Evolutionary conservation across 2,329 filamentous ascomycete species (phyloP).

Genomic region (Colletotrichum camelliae): DNA sequence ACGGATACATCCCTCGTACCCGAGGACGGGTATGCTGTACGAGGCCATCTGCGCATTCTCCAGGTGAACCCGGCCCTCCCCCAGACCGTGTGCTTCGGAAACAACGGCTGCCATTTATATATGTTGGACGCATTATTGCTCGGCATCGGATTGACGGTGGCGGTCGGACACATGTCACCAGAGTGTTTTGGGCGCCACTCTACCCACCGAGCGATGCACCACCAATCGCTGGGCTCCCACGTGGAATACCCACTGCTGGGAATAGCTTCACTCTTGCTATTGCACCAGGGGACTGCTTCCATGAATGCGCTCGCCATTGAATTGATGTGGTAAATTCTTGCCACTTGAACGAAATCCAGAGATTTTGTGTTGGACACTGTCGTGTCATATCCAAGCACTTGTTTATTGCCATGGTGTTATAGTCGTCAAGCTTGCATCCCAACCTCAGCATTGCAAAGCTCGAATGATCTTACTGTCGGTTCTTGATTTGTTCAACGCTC

Average conservation of each 20-base stretch:
- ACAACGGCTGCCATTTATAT: too few relatives aligned
- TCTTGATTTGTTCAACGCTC: not conserved
- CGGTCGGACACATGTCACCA: not conserved
- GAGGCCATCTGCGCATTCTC: too few relatives aligned
- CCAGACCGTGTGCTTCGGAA: too few relatives aligned
- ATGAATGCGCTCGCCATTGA: not conserved
- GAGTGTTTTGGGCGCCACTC: not conserved
- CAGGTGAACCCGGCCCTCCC: too few relatives aligned
- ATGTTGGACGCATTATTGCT: not conserved
- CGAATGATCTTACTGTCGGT: not conserved
- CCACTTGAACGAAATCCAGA: rapidly evolving
- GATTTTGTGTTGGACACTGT: not conserved
- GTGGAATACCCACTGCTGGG: conserved; percentile 12
- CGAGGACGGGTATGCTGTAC: too few relatives aligned
- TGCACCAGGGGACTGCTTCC: not conserved
- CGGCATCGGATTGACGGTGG: not conserved
- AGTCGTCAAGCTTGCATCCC: not conserved
- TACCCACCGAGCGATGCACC: not conserved
- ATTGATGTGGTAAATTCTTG: rapidly evolving
- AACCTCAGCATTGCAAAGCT: not conserved
- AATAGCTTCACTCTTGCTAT: not conserved
- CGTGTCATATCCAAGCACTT: not conserved
- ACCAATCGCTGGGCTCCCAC: conserved; percentile 3
- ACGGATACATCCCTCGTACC: not conserved
- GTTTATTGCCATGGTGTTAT: not conserved